Base-by-base conservation (phyloP, 31 red algal species). In the Asparagopsis taxiformis region DNA sequence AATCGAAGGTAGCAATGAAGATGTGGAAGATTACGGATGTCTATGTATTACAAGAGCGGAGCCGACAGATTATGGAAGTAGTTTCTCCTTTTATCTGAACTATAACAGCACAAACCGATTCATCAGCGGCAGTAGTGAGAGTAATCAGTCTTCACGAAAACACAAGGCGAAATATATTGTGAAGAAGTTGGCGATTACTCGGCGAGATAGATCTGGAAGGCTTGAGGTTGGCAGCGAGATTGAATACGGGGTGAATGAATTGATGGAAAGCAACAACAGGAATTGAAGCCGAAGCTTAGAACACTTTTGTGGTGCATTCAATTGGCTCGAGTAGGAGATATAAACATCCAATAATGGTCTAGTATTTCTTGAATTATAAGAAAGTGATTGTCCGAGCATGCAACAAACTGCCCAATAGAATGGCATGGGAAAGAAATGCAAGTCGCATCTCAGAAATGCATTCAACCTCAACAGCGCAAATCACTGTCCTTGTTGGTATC, bases 31-130 rank as follows among this genome's bases (percentile, higher is more conserved):
- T 13, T 4, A 72, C 5, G 85, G 85, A 15, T 56, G 62, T 61
- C 36, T 89, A 5, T 39, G 62, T 1, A 74, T 89, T 20, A 1
- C 80, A 6, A 38, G 63, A 28, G 85, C 85, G 23, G 74, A 89
- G 36, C 85, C 73, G 22, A 89, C 74, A 1, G 75, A 80, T 59
- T 79, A 59, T 52, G 85, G 85, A 41, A 80, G 75, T 61, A 59
- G 74, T 62, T 89, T 89, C 59, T 54, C 69, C 30, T 30, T 89
- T 22, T 67, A 68, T n/a, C 28, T 89, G 30, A 75, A 80, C 50
- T 74, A 74, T 59, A 64, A 77, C 16, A 59, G 37, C 38, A 65
- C 51, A 2, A 35, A 7, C 16, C 62, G 71, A 36, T 87, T 77
- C 28, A 52, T 44, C 0, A 78, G 62, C 25, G 83, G 33, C 16